Conservation (phyloP, 2,329 filamentous ascomycete genomes). For the Pseudogymnoascus pannorum region DNA sequence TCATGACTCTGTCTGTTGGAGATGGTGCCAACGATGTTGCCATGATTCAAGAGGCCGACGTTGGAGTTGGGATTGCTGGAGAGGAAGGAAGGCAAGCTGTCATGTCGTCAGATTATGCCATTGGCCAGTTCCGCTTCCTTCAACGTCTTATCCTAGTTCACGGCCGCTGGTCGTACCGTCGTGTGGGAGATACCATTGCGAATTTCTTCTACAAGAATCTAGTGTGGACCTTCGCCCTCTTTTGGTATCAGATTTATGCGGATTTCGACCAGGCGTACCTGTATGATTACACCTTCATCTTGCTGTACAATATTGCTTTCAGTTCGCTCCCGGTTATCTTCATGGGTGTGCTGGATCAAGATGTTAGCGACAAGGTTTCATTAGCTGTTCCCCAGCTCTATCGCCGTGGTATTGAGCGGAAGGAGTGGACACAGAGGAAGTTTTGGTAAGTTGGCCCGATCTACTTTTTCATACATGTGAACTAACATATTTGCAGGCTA, state of each 20-base stretch:
- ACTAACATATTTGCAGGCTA: slow-evolving; percentile 46
- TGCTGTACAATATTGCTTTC: slow-evolving; percentile 94
- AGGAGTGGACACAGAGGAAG: slow-evolving; percentile 93
- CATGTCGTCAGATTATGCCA: slow-evolving; percentile 95
- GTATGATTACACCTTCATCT: slow-evolving; percentile 96
- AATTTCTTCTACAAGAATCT: slow-evolving; percentile 99
- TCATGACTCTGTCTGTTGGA: slow-evolving; percentile 90
- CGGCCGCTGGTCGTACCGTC: slow-evolving; percentile 91
- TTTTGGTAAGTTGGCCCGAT: slow-evolving; percentile 66
- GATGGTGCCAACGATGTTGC: slow-evolving; percentile 95
- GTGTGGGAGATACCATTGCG: slow-evolving; percentile 85
- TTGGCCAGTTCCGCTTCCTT: slow-evolving; percentile 87
- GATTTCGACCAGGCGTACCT: slow-evolving; percentile 96
- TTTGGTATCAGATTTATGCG: slow-evolving; percentile 96
- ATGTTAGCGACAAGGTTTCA: slow-evolving; percentile 89
- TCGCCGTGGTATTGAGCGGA: slow-evolving; percentile 85
- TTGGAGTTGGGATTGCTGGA: slow-evolving; percentile 93
- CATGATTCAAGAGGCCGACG: slow-evolving; percentile 96
- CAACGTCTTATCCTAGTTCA: slow-evolving; percentile 82
- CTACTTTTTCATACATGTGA: slow-evolving; percentile 2
- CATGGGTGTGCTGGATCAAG: slow-evolving; percentile 95
- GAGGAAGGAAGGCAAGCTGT: slow-evolving; percentile 87
- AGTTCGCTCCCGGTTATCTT: slow-evolving; percentile 91
- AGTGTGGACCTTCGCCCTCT: slow-evolving; percentile 91
- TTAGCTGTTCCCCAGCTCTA: slow-evolving; percentile 93